Conservation (phyloP, 768 basidiomycete species). For the Rhodotorula babjevae region DNA sequence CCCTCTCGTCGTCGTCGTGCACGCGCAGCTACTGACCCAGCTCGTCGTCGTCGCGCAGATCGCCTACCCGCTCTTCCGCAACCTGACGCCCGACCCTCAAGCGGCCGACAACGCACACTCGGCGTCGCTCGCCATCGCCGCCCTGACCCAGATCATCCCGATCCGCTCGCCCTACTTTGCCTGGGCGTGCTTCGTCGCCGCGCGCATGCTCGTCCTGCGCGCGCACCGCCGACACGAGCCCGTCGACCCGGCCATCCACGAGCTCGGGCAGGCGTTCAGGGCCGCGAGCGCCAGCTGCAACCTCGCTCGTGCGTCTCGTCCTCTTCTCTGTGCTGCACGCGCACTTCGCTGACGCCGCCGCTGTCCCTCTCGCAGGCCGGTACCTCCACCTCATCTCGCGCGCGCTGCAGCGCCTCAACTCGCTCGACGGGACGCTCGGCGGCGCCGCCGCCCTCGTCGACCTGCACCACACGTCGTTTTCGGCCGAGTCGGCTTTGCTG, state of each 20-base stretch:
- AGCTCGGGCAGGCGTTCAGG: neutral
- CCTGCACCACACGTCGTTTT: neutral
- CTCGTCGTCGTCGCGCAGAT: no score
- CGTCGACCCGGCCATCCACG: neutral
- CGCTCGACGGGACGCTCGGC: conserved; percentile 2
- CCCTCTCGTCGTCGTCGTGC: no score
- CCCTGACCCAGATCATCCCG: neutral
- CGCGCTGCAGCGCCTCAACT: neutral
- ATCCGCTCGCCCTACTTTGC: neutral
- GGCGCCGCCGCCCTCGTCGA: neutral
- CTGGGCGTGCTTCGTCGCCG: neutral
- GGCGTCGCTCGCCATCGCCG: neutral
- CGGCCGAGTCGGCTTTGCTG: neutral
- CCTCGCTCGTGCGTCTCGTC: neutral
- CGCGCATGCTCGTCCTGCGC: neutral
- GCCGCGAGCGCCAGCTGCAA: neutral
- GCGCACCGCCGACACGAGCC: neutral
- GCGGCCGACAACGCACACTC: neutral
- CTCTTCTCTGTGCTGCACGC: neutral
- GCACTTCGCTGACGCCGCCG: neutral
- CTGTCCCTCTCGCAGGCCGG: neutral
- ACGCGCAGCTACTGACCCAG: no score
- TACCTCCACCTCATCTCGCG: neutral
- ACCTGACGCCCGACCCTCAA: neutral
- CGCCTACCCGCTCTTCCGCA: neutral